phyloP scores from a whole-genome alignment of 2,329 filamentous ascomycete species.

The Parascedosporium putredinis region DNA sequence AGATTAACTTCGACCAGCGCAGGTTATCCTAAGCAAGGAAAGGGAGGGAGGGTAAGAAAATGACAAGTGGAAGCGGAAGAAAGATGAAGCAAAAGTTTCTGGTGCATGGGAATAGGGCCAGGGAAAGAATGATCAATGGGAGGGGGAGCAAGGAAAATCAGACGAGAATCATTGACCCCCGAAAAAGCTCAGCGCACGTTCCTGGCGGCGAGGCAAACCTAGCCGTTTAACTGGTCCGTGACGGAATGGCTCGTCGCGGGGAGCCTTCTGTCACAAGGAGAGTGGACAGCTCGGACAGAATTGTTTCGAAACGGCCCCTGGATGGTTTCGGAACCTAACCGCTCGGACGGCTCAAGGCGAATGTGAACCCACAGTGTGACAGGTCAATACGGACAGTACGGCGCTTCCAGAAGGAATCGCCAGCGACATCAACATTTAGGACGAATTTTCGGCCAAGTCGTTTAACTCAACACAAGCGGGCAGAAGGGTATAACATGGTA shows the following conservation, averaged over 20 bases:
- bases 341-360: conserved; percentile 4
- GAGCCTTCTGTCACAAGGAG: background rate
- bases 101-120: too few species aligned
- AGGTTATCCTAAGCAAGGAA: background rate
- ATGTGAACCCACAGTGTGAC: background rate
- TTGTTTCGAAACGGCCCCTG: conserved; percentile 8
- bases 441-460: background rate
- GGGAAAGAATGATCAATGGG: too few species aligned
- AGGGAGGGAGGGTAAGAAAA: background rate
- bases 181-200: background rate
- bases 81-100: background rate
- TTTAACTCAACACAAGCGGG: background rate
- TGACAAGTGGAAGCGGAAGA: background rate
- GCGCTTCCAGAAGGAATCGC: background rate
- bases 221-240: background rate
- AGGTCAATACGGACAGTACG: background rate
- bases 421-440: background rate
- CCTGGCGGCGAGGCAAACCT: background rate
- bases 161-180: conserved; percentile 5
- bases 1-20: conserved; percentile 3
- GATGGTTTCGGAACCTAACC: conserved; percentile 8
- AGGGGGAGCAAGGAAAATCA: background rate
- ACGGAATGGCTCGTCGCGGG: background rate
- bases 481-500: conserved; percentile 5
- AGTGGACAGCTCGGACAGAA: background rate